Evolutionary conservation across 1,284 basidiomycete genomes (phyloP).

Genomic region (Meira miltonrushii): DNA sequence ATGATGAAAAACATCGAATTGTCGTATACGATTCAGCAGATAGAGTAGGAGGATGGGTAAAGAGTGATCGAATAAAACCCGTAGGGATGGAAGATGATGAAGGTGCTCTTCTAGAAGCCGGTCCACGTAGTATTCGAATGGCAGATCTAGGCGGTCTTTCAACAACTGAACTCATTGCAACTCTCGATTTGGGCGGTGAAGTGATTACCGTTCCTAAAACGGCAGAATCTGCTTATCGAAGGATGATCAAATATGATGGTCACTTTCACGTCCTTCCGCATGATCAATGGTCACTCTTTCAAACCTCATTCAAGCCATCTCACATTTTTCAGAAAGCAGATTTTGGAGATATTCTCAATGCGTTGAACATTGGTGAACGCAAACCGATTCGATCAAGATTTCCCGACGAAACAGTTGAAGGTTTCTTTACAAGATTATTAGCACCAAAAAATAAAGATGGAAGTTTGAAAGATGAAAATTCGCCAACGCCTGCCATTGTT

Average conservation of each 20-base stretch:
- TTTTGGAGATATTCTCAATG: conserved; percentile 9
- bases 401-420: conserved; percentile 73
- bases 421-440: conserved; percentile 72
- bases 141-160: conserved; percentile 30
- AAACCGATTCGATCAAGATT: not conserved
- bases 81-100: not conserved
- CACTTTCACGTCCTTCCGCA: conserved; percentile 57
- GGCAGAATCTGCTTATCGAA: conserved; percentile 67
- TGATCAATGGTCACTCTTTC: conserved; percentile 53
- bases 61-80: conserved; percentile 59
- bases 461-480: conserved; percentile 64
- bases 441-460: conserved; percentile 55
- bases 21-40: conserved; percentile 66
- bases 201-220: conserved; percentile 64
- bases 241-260: conserved; percentile 67
- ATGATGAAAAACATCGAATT: conserved; percentile 53
- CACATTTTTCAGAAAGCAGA: conserved; percentile 21
- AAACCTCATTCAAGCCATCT: conserved; percentile 43
- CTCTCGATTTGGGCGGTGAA: conserved; percentile 62
- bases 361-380: no score
- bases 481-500: not conserved
- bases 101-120: conserved; percentile 38
- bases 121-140: conserved; percentile 45
- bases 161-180: conserved; percentile 62
- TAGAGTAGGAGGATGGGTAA: conserved; percentile 77